Base-by-base conservation (phyloP, 106 monocot species). In the Hemerocallis citrina region DNA sequence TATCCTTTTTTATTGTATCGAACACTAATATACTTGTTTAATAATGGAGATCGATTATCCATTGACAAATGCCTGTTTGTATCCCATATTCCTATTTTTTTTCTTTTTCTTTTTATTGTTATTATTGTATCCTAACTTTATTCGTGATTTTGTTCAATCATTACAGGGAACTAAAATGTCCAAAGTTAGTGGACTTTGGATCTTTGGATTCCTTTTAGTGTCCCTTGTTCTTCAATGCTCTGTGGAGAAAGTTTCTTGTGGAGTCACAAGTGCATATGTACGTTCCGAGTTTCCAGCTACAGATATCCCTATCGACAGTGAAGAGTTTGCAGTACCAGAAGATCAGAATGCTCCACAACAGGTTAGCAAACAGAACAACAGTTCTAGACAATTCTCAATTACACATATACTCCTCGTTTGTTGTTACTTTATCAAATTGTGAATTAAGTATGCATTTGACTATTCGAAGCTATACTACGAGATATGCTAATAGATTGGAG, bases 311-410 rank as follows among this genome's bases (percentile, higher is more conserved):
- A 62, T 90, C 9, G 90, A 90, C 19, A 71, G 76, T 67, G 60
- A 81, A 65, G 86, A 57, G 3, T 96, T 96, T 81, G 75, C 75
- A 7, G 56, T 81, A 65, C 95, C 95, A 44, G 73, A 84, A 68
- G 86, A 84, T 54, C 79, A 89, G 41, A 81, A 90, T 86, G 72
- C 86, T 10, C 95, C 90, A 48, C 77, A 96, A 59, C 95, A 96
- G 74, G 95, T 90, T 80, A 51, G 29, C 36, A 15, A 13, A 43
- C 55, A 32, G 22, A 17, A 54, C 3, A 14, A 30, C 15, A 24
- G 0, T 28, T 41, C 11, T 25, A 14, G 24, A 27, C 15, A 61
- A 15, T 28, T 42, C n/a, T n/a, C n/a, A n/a, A n/a, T n/a, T n/a
- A n/a, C n/a, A n/a, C n/a, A n/a, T n/a, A n/a, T n/a, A n/a, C n/a